phyloP scores from a whole-genome alignment of 192 early-diverging fungal genomes.

The Ambispora gerdemannii region DNA sequence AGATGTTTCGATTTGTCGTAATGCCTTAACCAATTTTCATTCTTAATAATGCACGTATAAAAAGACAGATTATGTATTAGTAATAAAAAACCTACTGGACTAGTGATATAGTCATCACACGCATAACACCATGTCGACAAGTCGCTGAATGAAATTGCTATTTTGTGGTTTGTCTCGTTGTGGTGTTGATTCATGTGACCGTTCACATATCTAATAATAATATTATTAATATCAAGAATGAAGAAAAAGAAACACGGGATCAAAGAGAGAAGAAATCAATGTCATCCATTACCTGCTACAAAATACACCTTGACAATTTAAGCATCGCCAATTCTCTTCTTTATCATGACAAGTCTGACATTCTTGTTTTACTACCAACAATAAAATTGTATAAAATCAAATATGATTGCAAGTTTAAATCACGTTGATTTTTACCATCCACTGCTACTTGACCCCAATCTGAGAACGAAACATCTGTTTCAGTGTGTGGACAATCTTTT shows the following conservation, averaged over 20 bases:
- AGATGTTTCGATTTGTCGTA: too few relatives aligned
- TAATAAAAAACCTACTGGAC: not conserved
- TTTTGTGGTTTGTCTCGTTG: not conserved
- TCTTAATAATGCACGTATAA: not conserved
- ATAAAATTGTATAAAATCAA: not conserved
- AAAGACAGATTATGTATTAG: not conserved
- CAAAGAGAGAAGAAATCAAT: not conserved
- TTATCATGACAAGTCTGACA: not conserved
- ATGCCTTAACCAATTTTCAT: not conserved
- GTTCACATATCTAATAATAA: slow-evolving; percentile 18
- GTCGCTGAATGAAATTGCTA: slow-evolving; percentile 20
- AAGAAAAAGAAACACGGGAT: not conserved
- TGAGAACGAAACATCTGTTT: not conserved
- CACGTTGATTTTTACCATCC: not conserved
- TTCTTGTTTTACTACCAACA: not conserved
- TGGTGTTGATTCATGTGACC: slow-evolving; percentile 10
- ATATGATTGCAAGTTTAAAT: not conserved
- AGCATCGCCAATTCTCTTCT: slow-evolving; percentile 14
- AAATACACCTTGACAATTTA: slow-evolving; percentile 6
- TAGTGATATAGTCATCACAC: slow-evolving; percentile 9
- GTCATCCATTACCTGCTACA: not conserved
- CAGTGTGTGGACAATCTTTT: slow-evolving; percentile 7
- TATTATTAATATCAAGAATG: not conserved
- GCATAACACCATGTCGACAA: slow-evolving; percentile 22
- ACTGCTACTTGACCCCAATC: not conserved